Evolutionary conservation across 345 rosid genomes (phyloP), one percentile per base, ranked within the genome.

Genomic region (Stellera chamaejasme): DNA sequence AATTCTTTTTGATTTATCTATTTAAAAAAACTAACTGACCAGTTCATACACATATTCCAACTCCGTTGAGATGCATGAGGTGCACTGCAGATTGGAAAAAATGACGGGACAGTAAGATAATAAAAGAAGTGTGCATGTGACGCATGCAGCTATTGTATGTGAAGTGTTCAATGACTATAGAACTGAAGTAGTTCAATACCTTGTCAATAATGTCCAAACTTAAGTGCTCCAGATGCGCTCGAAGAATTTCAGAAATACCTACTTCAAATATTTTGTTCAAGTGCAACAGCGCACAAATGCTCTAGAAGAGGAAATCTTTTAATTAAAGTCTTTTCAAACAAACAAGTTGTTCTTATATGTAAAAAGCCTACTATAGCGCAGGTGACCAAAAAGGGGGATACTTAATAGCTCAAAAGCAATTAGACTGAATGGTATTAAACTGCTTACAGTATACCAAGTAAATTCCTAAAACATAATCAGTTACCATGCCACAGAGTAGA

Each of bases 221-320:
- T 67, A 84, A 76, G 73, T 65, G 55, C 65, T 70, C 77, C 69
- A 75, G 74, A 65, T 82, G 88, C 79, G 84, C 79, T 46, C 63
- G 75, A 64, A 86, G 87, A 69, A 71, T 77, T 66, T 78, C 87
- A 48, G 90, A 79, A 58, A 84, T 69, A 58, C 95, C 97, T 61
- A 84, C 90, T 75, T 88, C 93, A 75, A 88, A 79, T 74, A 86
- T 79, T 77, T 82, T 92, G 63, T 71, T 82, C 59, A 92, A 79
- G 59, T 86, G 88, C 83, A 92, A 74, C 63, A 92, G 86, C 19
- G 97, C 80, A 61, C 83, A 66, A 66, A 86, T 67, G 65, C 97
- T 88, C 98, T 92, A 60, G 68, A 49, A 52, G 43, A n/a, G 27
- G 26, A 53, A 23, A 58, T 23, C 39, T 5, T 32, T 3, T 32